Conservation (phyloP, 495 filamentous ascomycete genomes). For the Alectoria sarmentosa region DNA sequence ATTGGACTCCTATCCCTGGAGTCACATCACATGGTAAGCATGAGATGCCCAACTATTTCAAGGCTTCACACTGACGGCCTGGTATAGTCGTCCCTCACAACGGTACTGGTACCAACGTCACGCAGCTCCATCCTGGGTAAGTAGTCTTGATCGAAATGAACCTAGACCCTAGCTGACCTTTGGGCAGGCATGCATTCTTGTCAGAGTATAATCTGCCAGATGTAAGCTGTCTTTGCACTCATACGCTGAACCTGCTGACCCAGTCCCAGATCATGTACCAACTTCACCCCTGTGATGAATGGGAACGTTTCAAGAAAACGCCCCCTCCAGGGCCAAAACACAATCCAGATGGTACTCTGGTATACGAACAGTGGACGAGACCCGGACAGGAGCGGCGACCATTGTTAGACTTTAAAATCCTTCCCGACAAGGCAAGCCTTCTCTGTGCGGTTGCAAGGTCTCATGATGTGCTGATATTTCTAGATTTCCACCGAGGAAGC, state of each 20-base stretch:
- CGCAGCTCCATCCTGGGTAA: neutral
- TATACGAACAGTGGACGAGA: neutral
- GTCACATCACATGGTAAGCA: neutral
- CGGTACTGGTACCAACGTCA: neutral
- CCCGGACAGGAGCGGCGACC: neutral
- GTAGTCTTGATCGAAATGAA: neutral
- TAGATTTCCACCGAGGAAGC: conserved; percentile 11
- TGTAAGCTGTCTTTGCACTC: neutral
- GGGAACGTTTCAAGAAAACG: neutral
- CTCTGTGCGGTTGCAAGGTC: neutral
- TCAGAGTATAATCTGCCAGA: neutral
- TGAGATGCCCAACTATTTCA: neutral
- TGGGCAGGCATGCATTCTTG: neutral
- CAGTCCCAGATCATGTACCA: neutral
- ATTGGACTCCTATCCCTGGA: neutral
- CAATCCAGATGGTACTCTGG: neutral
- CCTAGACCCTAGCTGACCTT: neutral
- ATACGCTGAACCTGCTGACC: neutral
- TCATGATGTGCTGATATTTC: neutral
- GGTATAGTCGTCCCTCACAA: neutral
- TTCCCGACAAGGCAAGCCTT: conserved; percentile 1
- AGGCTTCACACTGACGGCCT: neutral
- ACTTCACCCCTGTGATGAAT: neutral
- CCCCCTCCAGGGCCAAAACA: neutral
- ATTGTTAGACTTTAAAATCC: neutral